Conservation (phyloP, 2,329 filamentous ascomycete genomes). For the Fusarium heterosporum region DNA sequence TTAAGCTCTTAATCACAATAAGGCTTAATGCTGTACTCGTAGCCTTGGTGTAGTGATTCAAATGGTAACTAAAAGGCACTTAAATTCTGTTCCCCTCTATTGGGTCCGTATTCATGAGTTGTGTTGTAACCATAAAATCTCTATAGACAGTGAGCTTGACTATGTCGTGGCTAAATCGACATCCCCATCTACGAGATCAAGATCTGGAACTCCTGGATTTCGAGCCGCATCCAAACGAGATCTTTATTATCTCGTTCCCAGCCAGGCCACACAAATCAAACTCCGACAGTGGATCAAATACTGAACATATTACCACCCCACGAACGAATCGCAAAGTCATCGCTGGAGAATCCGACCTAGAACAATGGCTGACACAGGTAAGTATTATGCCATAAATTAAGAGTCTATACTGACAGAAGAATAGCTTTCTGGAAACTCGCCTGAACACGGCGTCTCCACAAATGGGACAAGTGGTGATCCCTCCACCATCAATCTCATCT, state of each 20-base stretch:
- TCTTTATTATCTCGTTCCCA: not conserved
- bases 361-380: not conserved
- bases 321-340: not conserved
- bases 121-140: no score
- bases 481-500: not conserved
- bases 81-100: not conserved
- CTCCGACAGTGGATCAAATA: not conserved
- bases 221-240: not conserved
- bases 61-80: not conserved
- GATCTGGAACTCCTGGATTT: not conserved
- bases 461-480: not conserved
- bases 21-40: not conserved
- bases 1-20: not conserved
- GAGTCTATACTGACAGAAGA: not conserved
- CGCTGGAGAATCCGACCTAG: not conserved
- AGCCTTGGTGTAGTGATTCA: not conserved
- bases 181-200: not conserved
- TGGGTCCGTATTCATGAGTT: not conserved
- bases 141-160: not conserved
- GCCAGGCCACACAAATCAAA: no score
- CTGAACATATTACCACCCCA: fast-evolving
- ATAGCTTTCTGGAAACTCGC: not conserved
- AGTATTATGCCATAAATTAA: not conserved
- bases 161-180: not conserved
- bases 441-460: not conserved